Evolutionary conservation across 148 eudicot species (phyloP).

Genomic region (Vaccinium vitisidaea): DNA sequence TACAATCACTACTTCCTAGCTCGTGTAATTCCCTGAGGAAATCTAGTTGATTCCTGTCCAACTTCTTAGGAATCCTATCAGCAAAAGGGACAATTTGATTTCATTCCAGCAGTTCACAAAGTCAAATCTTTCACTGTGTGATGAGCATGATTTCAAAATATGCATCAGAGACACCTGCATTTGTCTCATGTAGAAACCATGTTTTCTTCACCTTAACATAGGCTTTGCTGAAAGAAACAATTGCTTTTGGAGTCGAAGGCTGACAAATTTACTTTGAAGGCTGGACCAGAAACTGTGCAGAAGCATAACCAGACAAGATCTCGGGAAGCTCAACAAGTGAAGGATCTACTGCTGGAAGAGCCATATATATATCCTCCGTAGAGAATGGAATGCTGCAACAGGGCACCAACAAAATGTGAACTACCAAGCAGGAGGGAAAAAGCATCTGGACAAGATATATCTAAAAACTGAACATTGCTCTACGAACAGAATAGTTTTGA

Average conservation of each 20-base stretch:
- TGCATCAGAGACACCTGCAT: not conserved
- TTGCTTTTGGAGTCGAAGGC: not conserved
- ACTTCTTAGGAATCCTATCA: not conserved
- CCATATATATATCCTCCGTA: constrained; percentile 92
- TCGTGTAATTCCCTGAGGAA: not conserved
- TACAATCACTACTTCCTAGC: constrained; percentile 16
- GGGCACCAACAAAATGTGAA: not conserved
- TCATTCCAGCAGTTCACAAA: constrained; percentile 7
- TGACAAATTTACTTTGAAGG: constrained; percentile 25
- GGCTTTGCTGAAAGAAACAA: not conserved
- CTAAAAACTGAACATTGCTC: not conserved
- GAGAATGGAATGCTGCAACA: constrained; percentile 90
- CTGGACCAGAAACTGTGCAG: constrained; percentile 64
- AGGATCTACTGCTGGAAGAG: constrained; percentile 81
- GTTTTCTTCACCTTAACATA: not conserved
- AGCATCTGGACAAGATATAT: not conserved
- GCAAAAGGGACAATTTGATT: not conserved
- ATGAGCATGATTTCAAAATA: constrained; percentile 6
- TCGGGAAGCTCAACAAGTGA: constrained; percentile 63
- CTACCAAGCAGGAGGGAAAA: not conserved
- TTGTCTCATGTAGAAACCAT: not conserved
- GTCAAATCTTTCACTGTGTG: not conserved
- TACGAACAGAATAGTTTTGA: not conserved
- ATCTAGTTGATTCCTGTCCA: constrained; percentile 6
- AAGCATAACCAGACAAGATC: constrained; percentile 58